Evolutionary conservation across 352 stramenopile genomes (phyloP).

Genomic region (Globisporangium yorkense): DNA sequence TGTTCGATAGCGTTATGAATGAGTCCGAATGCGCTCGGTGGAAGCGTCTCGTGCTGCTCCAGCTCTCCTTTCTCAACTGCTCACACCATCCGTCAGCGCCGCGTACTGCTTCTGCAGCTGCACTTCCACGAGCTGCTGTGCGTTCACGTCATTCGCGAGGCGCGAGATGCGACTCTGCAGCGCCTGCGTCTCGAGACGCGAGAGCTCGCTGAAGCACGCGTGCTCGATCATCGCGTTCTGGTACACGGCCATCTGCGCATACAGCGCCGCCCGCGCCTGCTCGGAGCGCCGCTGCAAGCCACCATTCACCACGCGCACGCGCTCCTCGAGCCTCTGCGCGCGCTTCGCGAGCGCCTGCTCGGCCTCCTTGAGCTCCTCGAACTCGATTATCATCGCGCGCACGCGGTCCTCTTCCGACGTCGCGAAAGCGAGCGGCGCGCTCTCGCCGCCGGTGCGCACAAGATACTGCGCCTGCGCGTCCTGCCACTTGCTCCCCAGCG

Average conservation of each 20-base stretch:
- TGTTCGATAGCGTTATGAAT: no score
- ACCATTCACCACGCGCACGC: slow-evolving; percentile 54
- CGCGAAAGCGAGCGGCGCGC: slow-evolving; percentile 40
- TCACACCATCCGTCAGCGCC: slow-evolving; percentile 24
- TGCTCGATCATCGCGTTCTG: slow-evolving; percentile 62
- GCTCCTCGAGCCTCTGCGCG: slow-evolving; percentile 67
- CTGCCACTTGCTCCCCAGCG: slow-evolving; percentile 29
- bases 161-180: slow-evolving; percentile 58
- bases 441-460: slow-evolving; percentile 13
- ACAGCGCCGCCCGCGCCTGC: slow-evolving; percentile 28
- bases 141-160: slow-evolving; percentile 69
- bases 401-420: slow-evolving; percentile 34
- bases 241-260: slow-evolving; percentile 31
- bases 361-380: slow-evolving; percentile 58
- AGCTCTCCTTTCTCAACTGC: neutral
- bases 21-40: no score
- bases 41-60: no score
- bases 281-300: slow-evolving; percentile 48
- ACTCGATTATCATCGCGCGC: slow-evolving; percentile 45
- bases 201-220: slow-evolving; percentile 58
- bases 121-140: slow-evolving; percentile 68
- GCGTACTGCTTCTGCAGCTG: slow-evolving; percentile 78
- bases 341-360: slow-evolving; percentile 58
- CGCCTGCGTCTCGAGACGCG: slow-evolving; percentile 42
- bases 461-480: slow-evolving; percentile 36